Percentiles rank a stretch among this genome's conserved stretches.
Evolutionary conservation across 805 yeast genomes (phyloP).

Genomic region (Scheffersomyces lignosus): DNA sequence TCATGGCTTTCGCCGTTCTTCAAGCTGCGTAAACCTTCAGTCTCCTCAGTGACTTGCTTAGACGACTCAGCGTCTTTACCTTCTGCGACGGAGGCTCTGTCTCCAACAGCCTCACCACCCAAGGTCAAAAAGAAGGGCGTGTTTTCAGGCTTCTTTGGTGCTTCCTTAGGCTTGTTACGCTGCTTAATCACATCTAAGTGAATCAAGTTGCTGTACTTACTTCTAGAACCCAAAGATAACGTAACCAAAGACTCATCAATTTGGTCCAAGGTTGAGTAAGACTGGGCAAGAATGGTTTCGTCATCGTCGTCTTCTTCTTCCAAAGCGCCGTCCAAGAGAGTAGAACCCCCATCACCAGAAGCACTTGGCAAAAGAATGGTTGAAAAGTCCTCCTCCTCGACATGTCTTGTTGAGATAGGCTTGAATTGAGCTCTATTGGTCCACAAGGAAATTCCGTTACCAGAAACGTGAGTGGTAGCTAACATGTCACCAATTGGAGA

Average conservation of each 20-base stretch:
- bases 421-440: conserved; percentile 83
- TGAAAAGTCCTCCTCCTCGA: conserved; percentile 74
- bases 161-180: conserved; percentile 88
- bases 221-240: conserved; percentile 73
- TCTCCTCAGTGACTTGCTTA: conserved; percentile 10
- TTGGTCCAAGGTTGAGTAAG: conserved; percentile 59
- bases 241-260: conserved; percentile 65
- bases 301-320: conserved; percentile 36
- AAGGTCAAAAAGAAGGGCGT: conserved; percentile 78
- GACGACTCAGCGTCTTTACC: conserved; percentile 8
- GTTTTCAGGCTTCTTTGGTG: conserved; percentile 79
- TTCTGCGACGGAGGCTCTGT: conserved; percentile 57
- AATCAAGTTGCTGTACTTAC: conserved; percentile 73
- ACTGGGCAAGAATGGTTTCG: conserved; percentile 29
- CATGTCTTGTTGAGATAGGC: conserved; percentile 70
- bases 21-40: conserved; percentile 26
- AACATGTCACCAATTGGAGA: conserved; percentile 87
- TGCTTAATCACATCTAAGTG: conserved; percentile 81
- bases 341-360: conserved; percentile 74
- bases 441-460: conserved; percentile 91
- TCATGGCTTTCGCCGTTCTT: conserved; percentile 33
- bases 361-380: conserved; percentile 67
- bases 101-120: conserved; percentile 68
- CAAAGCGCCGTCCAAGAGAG: conserved; percentile 77
- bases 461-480: conserved; percentile 89